Conservation (phyloP, 805 yeast species). For the Pichia insulana region DNA sequence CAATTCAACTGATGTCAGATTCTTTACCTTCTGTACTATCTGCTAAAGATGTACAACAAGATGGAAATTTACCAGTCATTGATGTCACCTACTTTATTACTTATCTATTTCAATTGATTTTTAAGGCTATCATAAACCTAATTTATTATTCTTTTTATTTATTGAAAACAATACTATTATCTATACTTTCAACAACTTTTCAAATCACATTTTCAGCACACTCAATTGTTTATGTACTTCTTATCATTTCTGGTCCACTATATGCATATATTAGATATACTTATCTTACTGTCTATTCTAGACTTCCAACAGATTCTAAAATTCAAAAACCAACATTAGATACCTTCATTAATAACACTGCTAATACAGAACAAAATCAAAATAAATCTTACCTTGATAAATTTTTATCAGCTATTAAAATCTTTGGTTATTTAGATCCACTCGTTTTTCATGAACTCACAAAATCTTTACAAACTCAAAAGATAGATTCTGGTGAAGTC, state of each 20-base stretch:
- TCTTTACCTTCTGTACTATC: too few relatives aligned
- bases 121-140: background rate
- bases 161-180: conserved; percentile 14
- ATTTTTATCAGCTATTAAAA: conserved; percentile 81
- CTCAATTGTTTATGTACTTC: conserved; percentile 31
- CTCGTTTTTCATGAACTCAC: conserved; percentile 91
- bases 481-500: conserved; percentile 67
- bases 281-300: conserved; percentile 55
- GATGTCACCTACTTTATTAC: too few relatives aligned
- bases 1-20: too few relatives aligned
- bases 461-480: conserved; percentile 83
- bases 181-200: conserved; percentile 35
- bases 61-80: too few relatives aligned
- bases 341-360: conserved; percentile 32
- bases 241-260: conserved; percentile 26
- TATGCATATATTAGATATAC: conserved; percentile 52
- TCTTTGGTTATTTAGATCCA: conserved; percentile 86
- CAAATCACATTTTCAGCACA: conserved; percentile 45
- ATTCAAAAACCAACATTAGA: conserved; percentile 38
- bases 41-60: too few relatives aligned
- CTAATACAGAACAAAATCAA: conserved; percentile 32
- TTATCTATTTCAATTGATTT: too few relatives aligned
- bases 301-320: conserved; percentile 38
- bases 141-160: background rate
- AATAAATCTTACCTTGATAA: conserved; percentile 72